Evolutionary conservation across 2,329 filamentous ascomycete genomes (phyloP).

Genomic region (Lithohypha guttulata): DNA sequence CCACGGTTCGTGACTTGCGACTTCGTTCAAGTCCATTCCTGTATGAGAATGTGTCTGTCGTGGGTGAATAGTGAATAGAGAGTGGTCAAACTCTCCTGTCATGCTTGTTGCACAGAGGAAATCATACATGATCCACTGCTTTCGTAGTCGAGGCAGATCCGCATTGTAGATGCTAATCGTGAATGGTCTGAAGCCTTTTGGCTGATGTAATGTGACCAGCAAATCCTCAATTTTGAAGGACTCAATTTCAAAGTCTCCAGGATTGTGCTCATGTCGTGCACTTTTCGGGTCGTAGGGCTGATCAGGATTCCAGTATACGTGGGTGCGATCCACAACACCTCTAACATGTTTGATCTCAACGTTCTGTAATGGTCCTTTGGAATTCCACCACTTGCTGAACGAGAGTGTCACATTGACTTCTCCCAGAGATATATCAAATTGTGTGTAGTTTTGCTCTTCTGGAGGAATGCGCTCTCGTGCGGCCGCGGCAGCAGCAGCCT

Average conservation of each 20-base stretch:
- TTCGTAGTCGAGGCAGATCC: constrained; percentile 81
- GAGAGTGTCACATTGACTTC: constrained; percentile 94
- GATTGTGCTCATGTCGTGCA: constrained; percentile 75
- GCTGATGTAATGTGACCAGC: constrained; percentile 83
- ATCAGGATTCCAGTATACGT: constrained; percentile 55
- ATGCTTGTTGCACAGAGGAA: constrained; percentile 92
- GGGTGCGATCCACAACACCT: constrained; percentile 83
- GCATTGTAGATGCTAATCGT: constrained; percentile 92
- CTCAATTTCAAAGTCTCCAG: constrained; percentile 94
- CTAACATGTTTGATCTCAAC: constrained; percentile 90
- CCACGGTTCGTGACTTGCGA: constrained; percentile 58
- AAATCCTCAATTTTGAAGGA: constrained; percentile 94
- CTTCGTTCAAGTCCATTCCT: constrained; percentile 49
- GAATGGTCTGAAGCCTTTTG: constrained; percentile 83
- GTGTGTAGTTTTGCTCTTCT: constrained; percentile 94
- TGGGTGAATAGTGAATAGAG: constrained; percentile 92
- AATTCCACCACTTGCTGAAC: constrained; percentile 98
- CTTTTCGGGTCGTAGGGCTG: constrained; percentile 69
- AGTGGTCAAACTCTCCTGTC: constrained; percentile 90
- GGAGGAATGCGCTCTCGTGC: constrained; percentile 39
- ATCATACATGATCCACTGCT: constrained; percentile 97
- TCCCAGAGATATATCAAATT: constrained; percentile 90
- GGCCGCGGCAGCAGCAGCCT: constrained; percentile 74
- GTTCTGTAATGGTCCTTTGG: constrained; percentile 79
- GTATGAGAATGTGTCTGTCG: constrained; percentile 75